These are phyloP conservation scores for Pigoraptor vietnamica DNA, from an alignment of 78 protist species.

Conservation along the genomic window DNA sequence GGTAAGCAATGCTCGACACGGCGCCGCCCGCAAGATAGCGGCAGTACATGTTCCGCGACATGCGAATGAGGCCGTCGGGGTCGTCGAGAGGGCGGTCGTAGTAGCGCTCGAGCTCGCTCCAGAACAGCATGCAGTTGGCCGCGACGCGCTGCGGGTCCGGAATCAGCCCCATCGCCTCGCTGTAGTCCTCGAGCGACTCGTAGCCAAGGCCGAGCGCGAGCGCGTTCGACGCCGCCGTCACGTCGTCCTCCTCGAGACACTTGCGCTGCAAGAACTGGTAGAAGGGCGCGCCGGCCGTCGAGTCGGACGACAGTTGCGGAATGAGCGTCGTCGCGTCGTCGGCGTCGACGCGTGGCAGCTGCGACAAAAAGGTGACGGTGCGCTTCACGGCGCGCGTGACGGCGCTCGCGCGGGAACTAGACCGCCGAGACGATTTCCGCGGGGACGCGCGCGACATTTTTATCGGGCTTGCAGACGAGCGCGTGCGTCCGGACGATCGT, in stretches of 20 bases:
- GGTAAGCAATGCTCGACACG: not conserved
- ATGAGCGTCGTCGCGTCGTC: not conserved
- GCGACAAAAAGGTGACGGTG: not conserved
- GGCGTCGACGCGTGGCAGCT: not conserved
- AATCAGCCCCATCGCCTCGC: not conserved
- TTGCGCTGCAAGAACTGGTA: not conserved
- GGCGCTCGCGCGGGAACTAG: not conserved
- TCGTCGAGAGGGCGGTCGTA: not conserved
- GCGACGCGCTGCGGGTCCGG: not conserved
- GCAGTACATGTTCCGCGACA: not conserved
- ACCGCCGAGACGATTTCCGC: not conserved
- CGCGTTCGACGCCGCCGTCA: not conserved
- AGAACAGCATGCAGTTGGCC: not conserved
- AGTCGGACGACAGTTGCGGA: not conserved
- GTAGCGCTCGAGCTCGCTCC: not conserved
- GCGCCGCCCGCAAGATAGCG: not conserved
- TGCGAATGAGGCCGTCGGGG: not conserved
- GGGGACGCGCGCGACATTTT: not conserved
- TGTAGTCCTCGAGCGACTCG: not conserved
- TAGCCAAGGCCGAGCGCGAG: not conserved
- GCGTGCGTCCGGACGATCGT: not conserved
- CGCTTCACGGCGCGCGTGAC: not conserved
- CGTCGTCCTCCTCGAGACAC: not conserved
- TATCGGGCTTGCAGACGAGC: not conserved
- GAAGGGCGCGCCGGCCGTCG: not conserved